Base-by-base conservation (phyloP, 148 eudicot genomes). In the Talinum fruticosum region DNA sequence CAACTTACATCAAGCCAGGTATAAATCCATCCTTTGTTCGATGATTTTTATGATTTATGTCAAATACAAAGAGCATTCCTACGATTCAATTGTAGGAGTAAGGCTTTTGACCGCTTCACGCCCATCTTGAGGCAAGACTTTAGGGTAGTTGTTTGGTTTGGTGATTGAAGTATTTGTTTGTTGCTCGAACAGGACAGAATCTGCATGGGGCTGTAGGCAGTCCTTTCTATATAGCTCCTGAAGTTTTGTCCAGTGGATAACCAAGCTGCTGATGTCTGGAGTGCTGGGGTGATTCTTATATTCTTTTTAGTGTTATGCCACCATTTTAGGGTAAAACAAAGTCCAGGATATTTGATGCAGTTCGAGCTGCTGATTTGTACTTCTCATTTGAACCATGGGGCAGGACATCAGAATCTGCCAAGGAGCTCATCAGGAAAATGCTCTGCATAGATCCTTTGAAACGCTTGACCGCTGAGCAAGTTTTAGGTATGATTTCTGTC, bases 151-250 rank as follows among this genome's bases (percentile, higher is more conserved):
- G 54, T 49, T 49, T 49, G 54, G 54, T 16, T 49, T 16, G 54
- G 19, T 16, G 15, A 16, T 49, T 49, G 84, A 87, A 91, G 57
- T 82, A 38, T 38, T 38, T 38, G 44, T n/a, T n/a, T n/a, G n/a
- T n/a, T 81, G 38, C 35, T 73, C 74, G 68, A 80, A 74, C 93
- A 94, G 98, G 98, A 29, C 88, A 94, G 77, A 87, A 81, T 51
- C 80, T 94, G 74, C 87, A 89, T 36, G 97, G 98, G 57, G 90
- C 91, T 23, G 98, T 94, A 53, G 98, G 98, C 54, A 94, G 97
- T 81, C 97, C 98, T 24, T 94, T 92, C 74, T 94, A 94, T 84
- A 92, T 94, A 76, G 98, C 98, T 67, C 98, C 98, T 7, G 98
- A 94, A 90, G 98, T 94, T 57, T 83, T 94, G 64, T 82, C 86